phyloP scores from a whole-genome alignment of 2,329 filamentous ascomycete species.

The Nothophoma quercina region DNA sequence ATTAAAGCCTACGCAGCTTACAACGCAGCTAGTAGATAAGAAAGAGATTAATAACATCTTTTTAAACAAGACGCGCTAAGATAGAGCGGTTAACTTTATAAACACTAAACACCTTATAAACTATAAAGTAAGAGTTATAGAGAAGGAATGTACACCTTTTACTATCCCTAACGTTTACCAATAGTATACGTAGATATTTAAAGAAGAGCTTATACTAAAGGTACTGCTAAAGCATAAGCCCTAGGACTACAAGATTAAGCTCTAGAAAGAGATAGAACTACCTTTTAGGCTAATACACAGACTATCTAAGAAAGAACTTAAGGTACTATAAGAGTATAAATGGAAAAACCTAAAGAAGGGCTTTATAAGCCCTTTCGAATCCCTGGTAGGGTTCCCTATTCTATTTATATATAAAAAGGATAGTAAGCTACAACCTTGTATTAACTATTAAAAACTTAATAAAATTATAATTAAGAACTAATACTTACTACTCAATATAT shows the following conservation, averaged over 20 bases:
- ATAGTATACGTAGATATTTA: neutral
- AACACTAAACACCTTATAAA: neutral
- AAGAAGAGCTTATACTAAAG: neutral
- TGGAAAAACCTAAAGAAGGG: neutral
- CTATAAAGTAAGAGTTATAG: neutral
- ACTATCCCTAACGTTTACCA: neutral
- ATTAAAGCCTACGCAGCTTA: neutral
- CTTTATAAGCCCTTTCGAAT: neutral
- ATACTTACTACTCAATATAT: neutral
- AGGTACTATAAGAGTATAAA: neutral
- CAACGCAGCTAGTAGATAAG: neutral
- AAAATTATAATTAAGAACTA: neutral
- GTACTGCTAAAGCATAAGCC: neutral
- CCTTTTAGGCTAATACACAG: neutral
- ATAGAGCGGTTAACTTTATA: neutral
- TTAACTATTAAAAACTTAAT: neutral
- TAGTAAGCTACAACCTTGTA: neutral
- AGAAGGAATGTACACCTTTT: neutral
- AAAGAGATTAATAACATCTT: neutral
- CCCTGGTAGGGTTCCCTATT: neutral
- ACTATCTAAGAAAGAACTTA: neutral
- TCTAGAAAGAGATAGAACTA: neutral
- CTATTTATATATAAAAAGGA: neutral
- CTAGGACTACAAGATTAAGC: neutral
- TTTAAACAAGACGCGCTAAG: neutral